Percentiles rank a stretch among this genome's conserved stretches.
Conservation (phyloP, 2,329 filamentous ascomycete genomes). For the Fonsecaea pugnacius region DNA sequence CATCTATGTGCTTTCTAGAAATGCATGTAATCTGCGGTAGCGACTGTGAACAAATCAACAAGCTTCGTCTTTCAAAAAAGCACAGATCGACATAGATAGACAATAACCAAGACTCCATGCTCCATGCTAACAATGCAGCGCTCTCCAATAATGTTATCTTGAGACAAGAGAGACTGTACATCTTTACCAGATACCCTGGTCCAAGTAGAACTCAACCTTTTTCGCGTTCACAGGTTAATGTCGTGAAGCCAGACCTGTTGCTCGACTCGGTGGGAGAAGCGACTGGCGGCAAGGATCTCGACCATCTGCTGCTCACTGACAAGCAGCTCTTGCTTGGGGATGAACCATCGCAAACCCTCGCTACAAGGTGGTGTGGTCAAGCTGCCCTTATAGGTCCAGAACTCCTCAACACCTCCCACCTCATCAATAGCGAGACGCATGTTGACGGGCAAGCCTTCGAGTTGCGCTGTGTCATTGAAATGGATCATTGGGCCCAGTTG, state of each 20-base stretch:
- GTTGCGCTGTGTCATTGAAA: constrained; percentile 44
- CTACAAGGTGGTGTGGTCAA: constrained; percentile 67
- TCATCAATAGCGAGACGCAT: constrained; percentile 30
- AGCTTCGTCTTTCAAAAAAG: too few species aligned
- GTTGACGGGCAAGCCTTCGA: constrained; percentile 32
- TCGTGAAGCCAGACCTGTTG: constrained; percentile 54
- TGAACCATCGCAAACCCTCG: constrained; percentile 60
- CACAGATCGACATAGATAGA: not conserved
- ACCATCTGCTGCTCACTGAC: constrained; percentile 55
- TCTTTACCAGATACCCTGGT: not conserved
- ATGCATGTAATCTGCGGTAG: constrained; percentile 3
- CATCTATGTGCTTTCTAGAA: not conserved
- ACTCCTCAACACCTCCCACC: constrained; percentile 32
- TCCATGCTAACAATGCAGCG: not conserved
- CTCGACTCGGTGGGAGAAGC: constrained; percentile 51
- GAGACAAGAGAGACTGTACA: not conserved
- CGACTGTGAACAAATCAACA: constrained; percentile 1
- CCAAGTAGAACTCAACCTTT: constrained; percentile 4
- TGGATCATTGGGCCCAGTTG: constrained; percentile 47
- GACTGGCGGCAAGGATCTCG: constrained; percentile 50
- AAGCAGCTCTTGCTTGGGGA: constrained; percentile 43
- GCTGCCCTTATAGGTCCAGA: constrained; percentile 61
- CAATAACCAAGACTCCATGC: not conserved
- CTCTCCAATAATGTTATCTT: not conserved
- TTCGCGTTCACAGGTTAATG: constrained; percentile 46